These are phyloP conservation scores for Parathielavia hyrcaniae DNA, from an alignment of 495 filamentous ascomycete species.

Conservation along the genomic window DNA sequence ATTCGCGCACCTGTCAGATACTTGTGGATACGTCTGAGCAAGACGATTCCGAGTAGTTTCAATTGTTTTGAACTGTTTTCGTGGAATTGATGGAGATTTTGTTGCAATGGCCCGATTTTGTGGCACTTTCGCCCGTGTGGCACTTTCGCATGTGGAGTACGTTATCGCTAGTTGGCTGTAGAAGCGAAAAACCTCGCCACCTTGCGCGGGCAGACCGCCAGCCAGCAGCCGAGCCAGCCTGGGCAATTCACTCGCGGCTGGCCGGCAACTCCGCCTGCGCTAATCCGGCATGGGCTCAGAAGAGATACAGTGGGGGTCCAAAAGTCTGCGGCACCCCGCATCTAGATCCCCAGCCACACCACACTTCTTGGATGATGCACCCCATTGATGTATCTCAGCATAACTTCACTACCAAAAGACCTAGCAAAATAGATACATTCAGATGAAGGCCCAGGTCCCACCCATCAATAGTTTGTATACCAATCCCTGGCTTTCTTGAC, in stretches of 20 bases:
- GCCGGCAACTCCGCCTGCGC: not conserved
- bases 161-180: not conserved
- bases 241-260: not conserved
- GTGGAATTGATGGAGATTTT: no score
- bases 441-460: not conserved
- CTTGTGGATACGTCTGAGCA: no score
- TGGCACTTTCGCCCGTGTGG: no score
- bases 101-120: no score
- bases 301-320: not conserved
- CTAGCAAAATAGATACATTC: not conserved
- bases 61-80: no score
- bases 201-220: no score
- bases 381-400: not conserved
- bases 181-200: no score
- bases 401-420: not conserved
- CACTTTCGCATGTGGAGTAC: no score
- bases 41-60: no score
- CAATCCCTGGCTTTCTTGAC: slow-evolving; percentile 3
- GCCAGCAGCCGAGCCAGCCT: no score
- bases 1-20: no score
- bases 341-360: not conserved
- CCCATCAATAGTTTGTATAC: slow-evolving; percentile 6
- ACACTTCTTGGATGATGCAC: not conserved
- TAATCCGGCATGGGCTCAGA: not conserved
- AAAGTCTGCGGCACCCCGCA: not conserved